Percentiles rank a stretch among this genome's conserved stretches.
phyloP scores from a whole-genome alignment of 495 filamentous ascomycete species.

The Aspergillus baeticus region DNA sequence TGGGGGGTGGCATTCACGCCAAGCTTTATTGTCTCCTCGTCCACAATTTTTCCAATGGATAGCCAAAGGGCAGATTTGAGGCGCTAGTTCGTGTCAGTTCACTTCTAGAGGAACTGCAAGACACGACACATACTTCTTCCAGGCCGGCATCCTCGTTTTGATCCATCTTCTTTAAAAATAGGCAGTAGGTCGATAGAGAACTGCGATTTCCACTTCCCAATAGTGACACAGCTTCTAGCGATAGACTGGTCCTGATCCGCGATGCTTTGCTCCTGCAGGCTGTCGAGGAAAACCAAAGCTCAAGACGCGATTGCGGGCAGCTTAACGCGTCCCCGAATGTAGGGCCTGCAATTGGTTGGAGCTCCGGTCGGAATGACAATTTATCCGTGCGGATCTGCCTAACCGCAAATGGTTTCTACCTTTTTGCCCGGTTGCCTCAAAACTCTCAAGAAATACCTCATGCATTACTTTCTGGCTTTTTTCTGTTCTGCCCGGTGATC shows the following conservation, averaged over 20 bases:
- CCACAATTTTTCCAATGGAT: conserved; percentile 82
- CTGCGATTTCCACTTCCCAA: no score
- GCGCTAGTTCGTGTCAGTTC: conserved; percentile 48
- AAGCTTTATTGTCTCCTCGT: conserved; percentile 74
- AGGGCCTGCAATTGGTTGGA: conserved; percentile 10
- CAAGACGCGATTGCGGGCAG: not conserved
- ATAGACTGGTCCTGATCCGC: no score
- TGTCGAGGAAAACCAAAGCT: not conserved
- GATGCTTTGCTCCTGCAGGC: no score
- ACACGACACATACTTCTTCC: conserved; percentile 33
- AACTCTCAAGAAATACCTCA: not conserved
- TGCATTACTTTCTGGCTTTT: not conserved
- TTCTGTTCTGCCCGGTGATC: not conserved
- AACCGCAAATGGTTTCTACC: conserved; percentile 10
- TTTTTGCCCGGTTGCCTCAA: not conserved
- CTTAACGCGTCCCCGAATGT: not conserved
- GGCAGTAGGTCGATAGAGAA: no score
- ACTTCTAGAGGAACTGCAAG: not conserved
- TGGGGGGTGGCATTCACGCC: conserved; percentile 89
- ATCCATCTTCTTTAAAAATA: conserved; percentile 25
- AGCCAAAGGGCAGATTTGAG: conserved; percentile 96
- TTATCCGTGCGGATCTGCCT: not conserved
- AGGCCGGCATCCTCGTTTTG: conserved; percentile 37
- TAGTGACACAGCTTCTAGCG: no score
- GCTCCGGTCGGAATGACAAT: conserved; percentile 12